Evolutionary conservation across 495 filamentous ascomycete species (phyloP).

Genomic region (Pseudoneurospora amorphoporcata): DNA sequence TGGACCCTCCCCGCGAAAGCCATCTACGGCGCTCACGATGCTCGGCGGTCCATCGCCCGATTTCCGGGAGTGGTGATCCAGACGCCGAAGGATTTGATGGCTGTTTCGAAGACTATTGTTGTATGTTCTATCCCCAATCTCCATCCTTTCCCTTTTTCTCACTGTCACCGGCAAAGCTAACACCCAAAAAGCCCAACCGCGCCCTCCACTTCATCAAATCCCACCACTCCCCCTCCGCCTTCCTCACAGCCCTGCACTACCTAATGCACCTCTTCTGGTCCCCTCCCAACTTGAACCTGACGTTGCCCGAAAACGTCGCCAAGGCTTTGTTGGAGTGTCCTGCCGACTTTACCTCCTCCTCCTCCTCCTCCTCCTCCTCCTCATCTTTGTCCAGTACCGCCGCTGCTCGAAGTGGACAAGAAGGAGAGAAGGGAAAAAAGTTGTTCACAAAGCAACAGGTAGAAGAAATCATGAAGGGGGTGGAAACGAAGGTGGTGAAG

Average conservation of each 20-base stretch:
- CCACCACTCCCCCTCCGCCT: slow-evolving; percentile 25
- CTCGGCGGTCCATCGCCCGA: slow-evolving; percentile 46
- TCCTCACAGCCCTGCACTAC: slow-evolving; percentile 19
- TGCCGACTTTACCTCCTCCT: neutral
- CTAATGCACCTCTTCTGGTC: slow-evolving; percentile 33
- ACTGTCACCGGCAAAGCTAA: neutral
- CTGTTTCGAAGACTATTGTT: slow-evolving; percentile 20
- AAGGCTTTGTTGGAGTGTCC: slow-evolving; percentile 18
- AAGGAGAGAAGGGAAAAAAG: neutral
- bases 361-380: no score
- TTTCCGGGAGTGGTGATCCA: slow-evolving; percentile 30
- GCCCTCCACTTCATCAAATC: slow-evolving; percentile 54
- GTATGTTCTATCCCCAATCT: slow-evolving; percentile 14
- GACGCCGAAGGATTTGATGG: slow-evolving; percentile 30
- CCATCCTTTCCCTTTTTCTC: slow-evolving; percentile 14
- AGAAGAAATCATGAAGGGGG: slow-evolving; percentile 40
- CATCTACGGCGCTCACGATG: slow-evolving; percentile 43
- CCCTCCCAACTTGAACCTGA: slow-evolving; percentile 25
- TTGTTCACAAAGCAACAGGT: slow-evolving; percentile 29
- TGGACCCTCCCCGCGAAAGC: slow-evolving; percentile 61
- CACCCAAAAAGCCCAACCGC: slow-evolving; percentile 40
- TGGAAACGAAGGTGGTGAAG: slow-evolving; percentile 44
- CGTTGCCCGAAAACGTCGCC: slow-evolving; percentile 11
- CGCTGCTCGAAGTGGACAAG: neutral
- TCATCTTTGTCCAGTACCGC: no score